These are phyloP conservation scores for Aschersonia sp. DNA, from an alignment of 2,329 filamentous ascomycete species.

Conservation along the genomic window DNA sequence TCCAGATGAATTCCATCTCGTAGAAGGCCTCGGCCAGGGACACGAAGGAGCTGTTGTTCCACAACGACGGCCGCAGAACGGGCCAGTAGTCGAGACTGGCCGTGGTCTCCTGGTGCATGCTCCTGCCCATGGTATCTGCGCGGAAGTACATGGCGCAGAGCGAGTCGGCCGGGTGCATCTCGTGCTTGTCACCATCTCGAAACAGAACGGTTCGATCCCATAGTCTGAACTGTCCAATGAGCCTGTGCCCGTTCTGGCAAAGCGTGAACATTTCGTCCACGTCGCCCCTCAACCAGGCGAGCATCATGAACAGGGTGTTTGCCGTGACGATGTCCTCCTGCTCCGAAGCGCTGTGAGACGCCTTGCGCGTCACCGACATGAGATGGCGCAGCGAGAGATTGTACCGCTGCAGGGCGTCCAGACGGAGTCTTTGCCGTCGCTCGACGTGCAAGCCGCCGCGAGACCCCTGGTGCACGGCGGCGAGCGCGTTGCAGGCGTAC, in stretches of 20 bases:
- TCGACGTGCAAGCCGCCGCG: not conserved
- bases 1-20: slow-evolving; percentile 1
- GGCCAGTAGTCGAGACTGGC: not conserved
- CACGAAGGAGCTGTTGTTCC: not conserved
- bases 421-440: not conserved
- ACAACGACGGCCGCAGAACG: not conserved
- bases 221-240: not conserved
- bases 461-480: not conserved
- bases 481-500: not conserved
- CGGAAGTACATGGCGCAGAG: not conserved
- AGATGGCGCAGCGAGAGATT: not conserved
- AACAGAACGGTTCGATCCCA: not conserved
- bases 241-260: not conserved
- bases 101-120: not conserved
- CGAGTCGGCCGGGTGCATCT: not conserved
- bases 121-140: not conserved
- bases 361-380: not conserved
- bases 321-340: not conserved
- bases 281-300: not conserved
- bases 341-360: not conserved
- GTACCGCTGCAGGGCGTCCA: not conserved
- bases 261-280: not conserved
- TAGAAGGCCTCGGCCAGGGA: not conserved
- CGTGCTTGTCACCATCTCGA: not conserved
- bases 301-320: not conserved